Conservation (phyloP, 1,284 basidiomycete genomes). For the Ganoderma sinense region DNA sequence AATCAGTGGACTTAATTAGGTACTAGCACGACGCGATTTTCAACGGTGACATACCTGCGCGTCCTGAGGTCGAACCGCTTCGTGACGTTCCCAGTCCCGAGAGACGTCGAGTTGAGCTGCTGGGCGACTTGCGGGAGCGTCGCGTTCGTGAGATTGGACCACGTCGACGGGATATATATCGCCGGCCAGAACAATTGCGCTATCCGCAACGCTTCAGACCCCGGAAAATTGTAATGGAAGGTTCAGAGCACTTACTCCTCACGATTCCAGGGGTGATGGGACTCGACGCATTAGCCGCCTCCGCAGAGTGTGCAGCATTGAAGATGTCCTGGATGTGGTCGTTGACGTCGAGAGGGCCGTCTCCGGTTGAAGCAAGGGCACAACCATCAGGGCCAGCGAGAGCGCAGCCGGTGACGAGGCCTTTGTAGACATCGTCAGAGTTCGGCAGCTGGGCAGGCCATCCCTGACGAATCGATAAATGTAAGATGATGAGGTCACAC, state of each 20-base stretch:
- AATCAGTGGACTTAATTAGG: not conserved
- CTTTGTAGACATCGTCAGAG: constrained; percentile 22
- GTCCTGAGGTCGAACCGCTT: not conserved
- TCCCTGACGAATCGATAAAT: not conserved
- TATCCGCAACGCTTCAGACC: not conserved
- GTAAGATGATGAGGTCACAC: not conserved
- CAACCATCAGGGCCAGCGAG: constrained; percentile 23
- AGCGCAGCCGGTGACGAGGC: constrained; percentile 23
- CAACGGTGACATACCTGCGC: not conserved
- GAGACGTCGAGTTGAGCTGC: not conserved
- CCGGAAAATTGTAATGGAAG: too few relatives aligned
- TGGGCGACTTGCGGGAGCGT: not conserved
- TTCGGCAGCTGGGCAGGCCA: constrained; percentile 10
- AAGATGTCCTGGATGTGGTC: constrained; percentile 15
- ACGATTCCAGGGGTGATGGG: constrained; percentile 15
- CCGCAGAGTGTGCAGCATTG: constrained; percentile 12
- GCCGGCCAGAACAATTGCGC: not conserved
- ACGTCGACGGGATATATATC: not conserved
- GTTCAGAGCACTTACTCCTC: not conserved
- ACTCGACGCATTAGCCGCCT: constrained; percentile 6
- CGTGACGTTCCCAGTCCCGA: not conserved
- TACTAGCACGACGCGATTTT: not conserved
- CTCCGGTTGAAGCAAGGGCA: constrained; percentile 8
- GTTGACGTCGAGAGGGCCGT: constrained; percentile 18
- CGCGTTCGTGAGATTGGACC: not conserved